A percentile compares a stretch with the other conserved stretches of the same genome.
Conservation (phyloP, 768 basidiomycete genomes). For the Russula earlei region DNA sequence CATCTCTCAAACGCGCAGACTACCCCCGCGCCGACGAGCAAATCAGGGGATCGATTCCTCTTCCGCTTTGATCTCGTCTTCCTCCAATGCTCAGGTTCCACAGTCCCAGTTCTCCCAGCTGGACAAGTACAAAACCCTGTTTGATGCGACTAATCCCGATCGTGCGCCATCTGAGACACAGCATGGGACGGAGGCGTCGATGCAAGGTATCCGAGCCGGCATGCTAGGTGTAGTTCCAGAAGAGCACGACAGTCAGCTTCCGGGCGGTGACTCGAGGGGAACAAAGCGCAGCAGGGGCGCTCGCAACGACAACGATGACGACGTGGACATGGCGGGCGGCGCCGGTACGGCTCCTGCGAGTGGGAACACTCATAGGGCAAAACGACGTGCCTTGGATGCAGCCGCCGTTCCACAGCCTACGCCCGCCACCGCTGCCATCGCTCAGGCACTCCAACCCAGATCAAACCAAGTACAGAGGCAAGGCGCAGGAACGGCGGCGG, state of each 20-base stretch:
- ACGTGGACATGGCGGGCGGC: background rate
- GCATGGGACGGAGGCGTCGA: background rate
- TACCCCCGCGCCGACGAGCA: constrained; percentile 13
- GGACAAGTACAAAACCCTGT: constrained; percentile 18
- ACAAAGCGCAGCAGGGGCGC: constrained; percentile 6
- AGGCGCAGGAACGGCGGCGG: background rate
- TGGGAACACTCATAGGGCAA: background rate
- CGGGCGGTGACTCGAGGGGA: background rate
- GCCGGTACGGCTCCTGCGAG: background rate
- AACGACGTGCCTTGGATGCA: constrained; percentile 9
- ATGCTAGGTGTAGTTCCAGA: constrained; percentile 5
- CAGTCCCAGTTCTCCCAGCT: constrained; percentile 11
- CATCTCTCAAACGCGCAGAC: constrained; percentile 9
- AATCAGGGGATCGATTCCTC: background rate
- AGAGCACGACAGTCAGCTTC: constrained; percentile 12
- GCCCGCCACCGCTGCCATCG: background rate
- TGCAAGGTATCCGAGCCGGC: background rate
- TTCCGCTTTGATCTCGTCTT: background rate
- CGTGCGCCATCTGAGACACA: constrained; percentile 2
- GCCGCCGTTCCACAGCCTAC: background rate
- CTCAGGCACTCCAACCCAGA: background rate
- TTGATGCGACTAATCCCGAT: constrained; percentile 19
- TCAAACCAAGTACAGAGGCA: background rate
- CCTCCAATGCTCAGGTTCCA: background rate
- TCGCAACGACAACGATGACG: background rate